Percentiles rank a stretch among this genome's conserved stretches.
These are phyloP conservation scores for Isoetes taiwanensis DNA, from an alignment of 75 land plant genomes.

Conservation along the genomic window DNA sequence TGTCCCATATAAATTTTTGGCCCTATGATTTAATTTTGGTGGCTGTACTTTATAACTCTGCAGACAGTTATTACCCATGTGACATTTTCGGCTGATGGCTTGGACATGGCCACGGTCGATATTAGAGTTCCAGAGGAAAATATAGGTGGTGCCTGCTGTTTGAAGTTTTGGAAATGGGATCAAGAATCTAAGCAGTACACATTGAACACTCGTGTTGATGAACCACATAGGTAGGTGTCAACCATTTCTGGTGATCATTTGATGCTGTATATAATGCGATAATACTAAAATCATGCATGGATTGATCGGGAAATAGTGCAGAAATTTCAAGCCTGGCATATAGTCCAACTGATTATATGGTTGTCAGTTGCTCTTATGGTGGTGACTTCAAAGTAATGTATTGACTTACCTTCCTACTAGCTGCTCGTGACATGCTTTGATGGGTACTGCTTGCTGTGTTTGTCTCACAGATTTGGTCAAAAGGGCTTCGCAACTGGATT, in stretches of 20 bases:
- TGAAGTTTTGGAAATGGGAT: conserved; percentile 59
- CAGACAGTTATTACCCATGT: conserved; percentile 51
- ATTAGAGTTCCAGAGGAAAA: conserved; percentile 49
- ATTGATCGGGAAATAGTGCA: too few relatives aligned
- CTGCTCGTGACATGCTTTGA: too few relatives aligned
- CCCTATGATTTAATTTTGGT: not conserved
- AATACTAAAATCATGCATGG: too few relatives aligned
- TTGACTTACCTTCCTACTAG: too few relatives aligned
- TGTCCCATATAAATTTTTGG: not conserved
- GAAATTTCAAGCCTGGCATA: conserved; percentile 50
- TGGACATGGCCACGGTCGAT: conserved; percentile 71
- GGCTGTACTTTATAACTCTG: not conserved
- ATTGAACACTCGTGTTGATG: conserved; percentile 60
- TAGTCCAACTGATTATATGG: conserved; percentile 43
- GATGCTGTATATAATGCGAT: too few relatives aligned
- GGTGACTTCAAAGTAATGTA: conserved; percentile 72
- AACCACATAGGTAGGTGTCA: conserved; percentile 61
- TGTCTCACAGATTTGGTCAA: too few relatives aligned
- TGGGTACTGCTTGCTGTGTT: too few relatives aligned
- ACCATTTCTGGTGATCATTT: too few relatives aligned
- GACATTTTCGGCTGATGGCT: conserved; percentile 61
- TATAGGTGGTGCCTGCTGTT: conserved; percentile 48
- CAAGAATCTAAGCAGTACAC: conserved; percentile 23
- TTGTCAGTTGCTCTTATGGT: conserved; percentile 59
- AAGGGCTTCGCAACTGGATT: too few relatives aligned